These are phyloP conservation scores for Diaporthe caulivora DNA, from an alignment of 2,329 filamentous ascomycete genomes.

Conservation along the genomic window DNA sequence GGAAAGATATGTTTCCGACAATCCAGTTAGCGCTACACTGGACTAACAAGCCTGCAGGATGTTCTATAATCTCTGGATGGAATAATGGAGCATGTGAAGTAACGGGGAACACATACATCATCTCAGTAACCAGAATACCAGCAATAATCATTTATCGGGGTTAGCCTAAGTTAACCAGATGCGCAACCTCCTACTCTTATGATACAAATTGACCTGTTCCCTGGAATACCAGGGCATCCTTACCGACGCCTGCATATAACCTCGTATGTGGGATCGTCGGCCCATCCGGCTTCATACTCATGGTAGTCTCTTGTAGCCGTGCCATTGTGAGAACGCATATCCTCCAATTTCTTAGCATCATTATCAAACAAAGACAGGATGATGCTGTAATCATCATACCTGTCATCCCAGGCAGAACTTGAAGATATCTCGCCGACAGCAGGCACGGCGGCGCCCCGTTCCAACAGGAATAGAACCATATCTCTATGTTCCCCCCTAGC, in stretches of 20 bases:
- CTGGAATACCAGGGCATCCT: neutral
- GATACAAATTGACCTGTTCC: neutral
- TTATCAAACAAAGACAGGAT: too few species aligned
- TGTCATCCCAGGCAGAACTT: too few species aligned
- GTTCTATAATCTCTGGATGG: neutral
- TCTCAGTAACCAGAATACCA: too few species aligned
- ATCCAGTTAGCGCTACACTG: neutral
- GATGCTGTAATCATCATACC: rapidly evolving
- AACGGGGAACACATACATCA: neutral
- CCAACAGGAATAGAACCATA: neutral
- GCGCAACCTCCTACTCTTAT: neutral
- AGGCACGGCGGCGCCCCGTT: neutral
- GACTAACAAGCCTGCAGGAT: neutral
- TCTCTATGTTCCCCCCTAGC: rapidly evolving
- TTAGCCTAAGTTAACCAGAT: too few species aligned
- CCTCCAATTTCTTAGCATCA: neutral
- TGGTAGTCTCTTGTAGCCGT: neutral
- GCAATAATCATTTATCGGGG: too few species aligned
- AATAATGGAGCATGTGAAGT: neutral
- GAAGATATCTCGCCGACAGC: neutral
- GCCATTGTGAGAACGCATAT: neutral
- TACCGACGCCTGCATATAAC: neutral
- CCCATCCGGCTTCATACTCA: neutral
- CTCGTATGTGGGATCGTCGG: neutral
- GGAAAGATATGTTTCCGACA: neutral